phyloP scores from a whole-genome alignment of 2,329 filamentous ascomycete species.

The Alternaria metachromatica region DNA sequence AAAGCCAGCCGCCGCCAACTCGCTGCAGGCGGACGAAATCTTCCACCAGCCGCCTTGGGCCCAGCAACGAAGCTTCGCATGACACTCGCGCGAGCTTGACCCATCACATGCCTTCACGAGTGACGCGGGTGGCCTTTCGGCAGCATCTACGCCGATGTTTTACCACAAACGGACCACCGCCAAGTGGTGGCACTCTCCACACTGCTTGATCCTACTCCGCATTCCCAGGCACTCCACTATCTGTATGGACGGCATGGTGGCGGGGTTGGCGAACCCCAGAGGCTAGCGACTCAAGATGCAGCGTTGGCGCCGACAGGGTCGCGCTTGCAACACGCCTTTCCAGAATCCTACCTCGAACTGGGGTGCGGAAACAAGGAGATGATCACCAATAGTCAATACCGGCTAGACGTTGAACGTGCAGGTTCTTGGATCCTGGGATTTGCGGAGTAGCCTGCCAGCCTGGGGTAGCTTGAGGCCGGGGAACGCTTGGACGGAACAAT shows the following conservation, averaged over 20 bases:
- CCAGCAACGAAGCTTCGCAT: slow-evolving; percentile 21
- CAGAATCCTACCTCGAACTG: slow-evolving; percentile 16
- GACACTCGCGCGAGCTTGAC: slow-evolving; percentile 26
- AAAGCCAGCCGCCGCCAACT: slow-evolving; percentile 21
- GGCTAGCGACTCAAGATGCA: slow-evolving; percentile 21
- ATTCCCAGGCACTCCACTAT: slow-evolving; percentile 24
- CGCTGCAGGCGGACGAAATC: slow-evolving; percentile 20
- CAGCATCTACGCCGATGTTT: slow-evolving; percentile 25
- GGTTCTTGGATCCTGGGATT: slow-evolving; percentile 17
- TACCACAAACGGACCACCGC: slow-evolving; percentile 21
- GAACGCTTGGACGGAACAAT: slow-evolving; percentile 26
- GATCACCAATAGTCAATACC: slow-evolving; percentile 13
- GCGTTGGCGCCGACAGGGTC: slow-evolving; percentile 11
- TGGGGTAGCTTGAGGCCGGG: slow-evolving; percentile 26
- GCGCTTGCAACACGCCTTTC: slow-evolving; percentile 1
- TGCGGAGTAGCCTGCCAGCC: slow-evolving; percentile 29
- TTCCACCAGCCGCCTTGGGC: slow-evolving; percentile 30
- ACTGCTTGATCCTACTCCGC: slow-evolving; percentile 27
- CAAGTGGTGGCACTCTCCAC: slow-evolving; percentile 32
- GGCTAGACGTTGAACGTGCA: slow-evolving; percentile 19
- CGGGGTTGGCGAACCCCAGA: slow-evolving; percentile 13
- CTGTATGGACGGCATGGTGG: slow-evolving; percentile 21
- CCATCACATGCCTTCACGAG: slow-evolving; percentile 23
- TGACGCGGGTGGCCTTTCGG: slow-evolving; percentile 24
- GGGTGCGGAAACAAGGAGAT: slow-evolving; percentile 6